Percentiles rank a stretch among this genome's conserved stretches.
These are phyloP conservation scores for Fusarium equiseti DNA, from an alignment of 2,329 filamentous ascomycete genomes.

Conservation along the genomic window DNA sequence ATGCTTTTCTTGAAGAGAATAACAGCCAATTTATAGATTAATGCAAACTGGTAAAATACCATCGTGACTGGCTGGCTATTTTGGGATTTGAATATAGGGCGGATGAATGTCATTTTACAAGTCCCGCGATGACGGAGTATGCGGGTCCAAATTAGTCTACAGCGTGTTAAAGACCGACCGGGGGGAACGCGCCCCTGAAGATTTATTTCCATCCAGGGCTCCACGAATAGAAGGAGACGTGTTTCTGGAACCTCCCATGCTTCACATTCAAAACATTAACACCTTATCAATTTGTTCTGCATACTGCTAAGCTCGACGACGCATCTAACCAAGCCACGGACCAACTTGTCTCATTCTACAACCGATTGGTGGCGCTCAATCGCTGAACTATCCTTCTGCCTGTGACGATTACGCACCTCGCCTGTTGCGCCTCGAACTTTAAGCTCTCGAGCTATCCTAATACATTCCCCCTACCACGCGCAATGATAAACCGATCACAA, in stretches of 20 bases:
- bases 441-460: constrained; percentile 24
- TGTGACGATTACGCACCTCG: constrained; percentile 33
- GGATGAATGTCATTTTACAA: constrained; percentile 28
- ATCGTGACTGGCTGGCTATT: background rate
- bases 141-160: constrained; percentile 41
- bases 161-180: constrained; percentile 1
- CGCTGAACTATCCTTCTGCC: constrained; percentile 26
- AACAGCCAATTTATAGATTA: constrained; percentile 19
- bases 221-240: constrained; percentile 33
- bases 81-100: constrained; percentile 4
- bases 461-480: constrained; percentile 26
- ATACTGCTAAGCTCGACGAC: constrained; percentile 1
- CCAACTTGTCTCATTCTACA: background rate
- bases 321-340: background rate
- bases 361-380: constrained; percentile 15
- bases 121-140: constrained; percentile 37
- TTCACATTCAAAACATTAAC: constrained; percentile 33
- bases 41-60: background rate
- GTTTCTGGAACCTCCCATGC: constrained; percentile 30
- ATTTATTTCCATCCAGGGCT: constrained; percentile 8
- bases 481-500: constrained; percentile 38
- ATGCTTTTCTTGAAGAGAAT: constrained; percentile 15
- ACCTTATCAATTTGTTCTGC: constrained; percentile 6
- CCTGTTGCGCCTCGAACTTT: constrained; percentile 27
- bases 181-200: constrained; percentile 39